Evolutionary conservation across 1,284 basidiomycete genomes (phyloP), one percentile per base, ranked within the genome.

Genomic region (Butyriboletus appendiculatus): DNA sequence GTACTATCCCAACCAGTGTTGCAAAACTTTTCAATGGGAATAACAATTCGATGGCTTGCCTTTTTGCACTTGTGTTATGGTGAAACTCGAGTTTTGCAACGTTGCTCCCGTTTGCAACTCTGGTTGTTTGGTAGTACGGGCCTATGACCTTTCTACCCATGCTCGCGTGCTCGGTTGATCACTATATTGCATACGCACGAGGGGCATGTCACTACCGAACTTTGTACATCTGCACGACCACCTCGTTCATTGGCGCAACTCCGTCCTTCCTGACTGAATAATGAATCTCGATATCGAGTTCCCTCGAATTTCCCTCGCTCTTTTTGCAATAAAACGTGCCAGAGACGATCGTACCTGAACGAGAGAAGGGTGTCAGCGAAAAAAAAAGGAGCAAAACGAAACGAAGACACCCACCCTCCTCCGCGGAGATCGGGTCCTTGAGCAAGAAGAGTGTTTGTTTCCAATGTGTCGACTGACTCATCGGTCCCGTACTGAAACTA

Each of bases 371-470:
- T 0, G 8, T 62, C 34, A 52, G 48, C 30, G 4, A 4, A 24
- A 34, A 30, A 9, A 33, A 18, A n/a, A 0, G 3, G 5, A 34
- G 7, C 5, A 10, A 2, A 14, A 22, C 5, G 12, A 1, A 35
- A 4, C 7, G 7, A 24, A 26, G 47, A 15, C 4, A 69, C 81
- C 49, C 54, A 88, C 94, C 94, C 70, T 90, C 82, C 9, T 81
- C 75, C 0, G 91, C 86, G 24, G 72, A 66, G 56, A 98, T 82
- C 0, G 94, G 90, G 48, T 94, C 84, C 52, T 84, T 81, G 58
- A 99, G 77, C 59, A 98, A 74, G 72, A 99, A 97, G 12, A 95
- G 66, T 0, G 96, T 96, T 69, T 99, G 96, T 71, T 96, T 96
- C 96, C 96, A 99, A 71, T 99, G 96, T n/a, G 96, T 99, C 22